Conservation (phyloP, 805 yeast genomes). For the Yarrowia sp. region DNA sequence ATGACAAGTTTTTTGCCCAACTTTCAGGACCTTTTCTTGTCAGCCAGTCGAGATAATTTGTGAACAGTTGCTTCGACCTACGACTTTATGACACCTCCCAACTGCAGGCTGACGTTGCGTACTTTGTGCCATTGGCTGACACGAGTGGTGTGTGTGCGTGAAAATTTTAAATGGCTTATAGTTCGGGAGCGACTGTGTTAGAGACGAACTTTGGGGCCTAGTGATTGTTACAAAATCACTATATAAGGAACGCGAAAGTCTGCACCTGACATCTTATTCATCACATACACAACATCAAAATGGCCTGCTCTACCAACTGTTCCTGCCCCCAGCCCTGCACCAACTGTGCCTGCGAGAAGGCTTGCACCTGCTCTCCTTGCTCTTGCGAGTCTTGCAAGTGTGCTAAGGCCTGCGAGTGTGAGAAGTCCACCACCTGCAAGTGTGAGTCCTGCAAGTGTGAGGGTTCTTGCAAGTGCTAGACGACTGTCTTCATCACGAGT, state of each 20-base stretch:
- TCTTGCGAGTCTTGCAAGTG: constrained; percentile 14
- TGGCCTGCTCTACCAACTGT: constrained; percentile 27
- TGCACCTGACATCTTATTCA: neutral
- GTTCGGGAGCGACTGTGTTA: constrained; percentile 7
- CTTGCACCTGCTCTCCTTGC: constrained; percentile 18
- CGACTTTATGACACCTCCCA: neutral
- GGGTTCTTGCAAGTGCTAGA: constrained; percentile 25
- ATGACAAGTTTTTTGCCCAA: too few relatives aligned
- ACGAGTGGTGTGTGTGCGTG: neutral
- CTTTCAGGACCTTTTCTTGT: too few relatives aligned
- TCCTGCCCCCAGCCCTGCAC: constrained; percentile 26
- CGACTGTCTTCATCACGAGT: too few relatives aligned
- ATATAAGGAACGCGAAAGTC: neutral
- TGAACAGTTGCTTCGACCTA: too few relatives aligned
- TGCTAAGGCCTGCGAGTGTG: constrained; percentile 22
- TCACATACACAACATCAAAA: neutral
- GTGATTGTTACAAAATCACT: neutral
- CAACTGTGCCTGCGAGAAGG: constrained; percentile 18
- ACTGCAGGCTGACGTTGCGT: constrained; percentile 5
- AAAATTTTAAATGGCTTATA: neutral
- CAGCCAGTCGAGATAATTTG: too few relatives aligned
- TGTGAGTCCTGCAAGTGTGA: constrained; percentile 24
- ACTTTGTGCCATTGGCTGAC: constrained; percentile 8
- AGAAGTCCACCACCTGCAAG: constrained; percentile 19
- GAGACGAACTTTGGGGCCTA: neutral